A percentile compares a stretch with the other conserved stretches of the same genome.
phyloP scores from a whole-genome alignment of 2,329 filamentous ascomycete genomes.

The Venturia asperata region DNA sequence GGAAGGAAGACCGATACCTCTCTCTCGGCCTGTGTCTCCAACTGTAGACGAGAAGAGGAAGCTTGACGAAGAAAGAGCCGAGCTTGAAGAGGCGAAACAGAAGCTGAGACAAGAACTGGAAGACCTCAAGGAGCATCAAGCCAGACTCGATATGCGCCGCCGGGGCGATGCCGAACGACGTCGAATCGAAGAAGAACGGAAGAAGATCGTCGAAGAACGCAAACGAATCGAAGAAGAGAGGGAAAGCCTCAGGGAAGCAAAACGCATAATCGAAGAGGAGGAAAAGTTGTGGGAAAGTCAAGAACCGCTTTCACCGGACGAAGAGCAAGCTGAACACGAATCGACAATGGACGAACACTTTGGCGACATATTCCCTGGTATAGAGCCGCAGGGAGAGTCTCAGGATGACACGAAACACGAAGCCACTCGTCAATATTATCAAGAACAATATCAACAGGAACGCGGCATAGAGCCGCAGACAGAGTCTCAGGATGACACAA shows the following conservation, averaged over 20 bases:
- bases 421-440: too few relatives aligned
- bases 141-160: background rate
- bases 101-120: background rate
- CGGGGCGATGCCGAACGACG: background rate
- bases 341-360: background rate
- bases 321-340: background rate
- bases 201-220: slow-evolving; percentile 8
- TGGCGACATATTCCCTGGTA: background rate
- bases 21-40: background rate
- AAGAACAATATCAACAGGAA: too few relatives aligned
- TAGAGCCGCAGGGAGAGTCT: background rate
- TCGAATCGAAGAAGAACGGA: slow-evolving; percentile 6
- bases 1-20: background rate
- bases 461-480: too few relatives aligned
- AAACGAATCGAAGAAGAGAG: slow-evolving; percentile 1
- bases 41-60: background rate
- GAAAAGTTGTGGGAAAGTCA: background rate
- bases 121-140: background rate
- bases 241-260: background rate
- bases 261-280: background rate
- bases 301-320: background rate
- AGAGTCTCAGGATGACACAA: background rate
- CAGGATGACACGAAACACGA: too few relatives aligned
- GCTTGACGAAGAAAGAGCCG: slow-evolving; percentile 5
- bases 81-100: slow-evolving; percentile 1